A percentile compares a stretch with the other conserved stretches of the same genome.
Evolutionary conservation across 768 basidiomycete genomes (phyloP).

Genomic region (Russula emetica): DNA sequence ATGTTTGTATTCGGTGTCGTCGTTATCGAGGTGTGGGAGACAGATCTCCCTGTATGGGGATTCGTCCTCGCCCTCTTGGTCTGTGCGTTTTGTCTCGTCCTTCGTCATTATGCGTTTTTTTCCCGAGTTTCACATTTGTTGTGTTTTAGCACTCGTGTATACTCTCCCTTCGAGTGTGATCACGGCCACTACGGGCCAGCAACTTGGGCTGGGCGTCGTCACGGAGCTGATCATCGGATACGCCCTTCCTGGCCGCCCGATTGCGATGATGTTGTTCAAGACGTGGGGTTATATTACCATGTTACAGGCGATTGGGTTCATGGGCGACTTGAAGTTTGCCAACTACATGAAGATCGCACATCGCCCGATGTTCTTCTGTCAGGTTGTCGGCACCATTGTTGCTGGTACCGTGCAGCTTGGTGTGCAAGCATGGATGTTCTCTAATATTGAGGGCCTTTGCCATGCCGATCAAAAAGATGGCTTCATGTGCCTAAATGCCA

Average conservation of each 20-base stretch:
- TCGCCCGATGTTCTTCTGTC: conserved; percentile 53
- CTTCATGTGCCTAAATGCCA: too few relatives aligned
- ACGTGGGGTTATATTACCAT: conserved; percentile 73
- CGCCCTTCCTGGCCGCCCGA: too few relatives aligned
- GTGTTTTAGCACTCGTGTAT: conserved; percentile 37
- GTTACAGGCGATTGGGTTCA: conserved; percentile 64
- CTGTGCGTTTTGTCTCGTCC: conserved; percentile 34
- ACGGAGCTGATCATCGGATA: too few relatives aligned
- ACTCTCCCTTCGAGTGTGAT: conserved; percentile 55
- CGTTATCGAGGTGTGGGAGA: too few relatives aligned
- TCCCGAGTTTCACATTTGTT: neutral
- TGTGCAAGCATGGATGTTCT: conserved; percentile 77
- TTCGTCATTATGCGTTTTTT: neutral
- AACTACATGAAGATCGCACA: conserved; percentile 71
- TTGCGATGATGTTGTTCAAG: conserved; percentile 87
- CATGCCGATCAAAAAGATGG: too few relatives aligned
- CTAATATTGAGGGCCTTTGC: conserved; percentile 38
- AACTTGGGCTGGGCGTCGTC: too few relatives aligned
- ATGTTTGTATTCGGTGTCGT: conserved; percentile 44
- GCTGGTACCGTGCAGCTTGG: too few relatives aligned
- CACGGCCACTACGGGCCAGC: conserved; percentile 54
- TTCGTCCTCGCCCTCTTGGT: conserved; percentile 47
- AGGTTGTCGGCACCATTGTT: too few relatives aligned
- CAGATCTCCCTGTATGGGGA: too few relatives aligned
- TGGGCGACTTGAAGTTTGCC: conserved; percentile 74